phyloP scores from a whole-genome alignment of 2,329 filamentous ascomycete species.

The Pyricularia grisea region DNA sequence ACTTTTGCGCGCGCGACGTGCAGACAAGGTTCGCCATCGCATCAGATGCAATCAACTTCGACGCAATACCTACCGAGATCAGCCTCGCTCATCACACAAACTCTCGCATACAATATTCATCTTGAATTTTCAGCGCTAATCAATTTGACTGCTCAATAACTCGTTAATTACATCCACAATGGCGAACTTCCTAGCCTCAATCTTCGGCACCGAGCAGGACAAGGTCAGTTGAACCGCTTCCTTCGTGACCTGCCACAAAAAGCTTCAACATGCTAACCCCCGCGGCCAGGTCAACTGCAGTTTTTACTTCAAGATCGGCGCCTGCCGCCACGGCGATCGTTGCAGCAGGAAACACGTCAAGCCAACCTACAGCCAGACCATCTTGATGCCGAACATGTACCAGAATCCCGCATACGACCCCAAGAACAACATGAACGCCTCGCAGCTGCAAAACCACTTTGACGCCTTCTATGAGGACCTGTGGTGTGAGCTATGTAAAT shows the following conservation, averaged over 20 bases:
- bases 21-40: neutral
- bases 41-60: neutral
- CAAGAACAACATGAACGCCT: conserved; percentile 93
- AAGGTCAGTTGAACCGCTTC: conserved; percentile 36
- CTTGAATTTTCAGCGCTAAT: neutral
- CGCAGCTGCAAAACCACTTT: conserved; percentile 97
- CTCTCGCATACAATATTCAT: neutral
- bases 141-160: too few relatives aligned
- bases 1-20: neutral
- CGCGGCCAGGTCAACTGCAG: conserved; percentile 73
- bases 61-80: neutral
- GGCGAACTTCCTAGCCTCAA: conserved; percentile 98
- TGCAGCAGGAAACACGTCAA: conserved; percentile 99
- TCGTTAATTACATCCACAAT: conserved; percentile 34
- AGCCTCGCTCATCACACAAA: neutral
- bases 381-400: conserved; percentile 97
- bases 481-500: conserved; percentile 99
- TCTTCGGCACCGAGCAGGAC: conserved; percentile 99
- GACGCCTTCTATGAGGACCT: conserved; percentile 99
- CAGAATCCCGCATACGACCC: conserved; percentile 97
- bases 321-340: conserved; percentile 94
- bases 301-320: conserved; percentile 99
- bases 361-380: conserved; percentile 93
- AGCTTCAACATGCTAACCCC: conserved; percentile 4
- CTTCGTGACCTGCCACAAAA: conserved; percentile 3